Percentiles rank a stretch among this genome's conserved stretches.
These are phyloP conservation scores for Teunomyces gatunensis DNA, from an alignment of 805 yeast genomes.

Conservation along the genomic window DNA sequence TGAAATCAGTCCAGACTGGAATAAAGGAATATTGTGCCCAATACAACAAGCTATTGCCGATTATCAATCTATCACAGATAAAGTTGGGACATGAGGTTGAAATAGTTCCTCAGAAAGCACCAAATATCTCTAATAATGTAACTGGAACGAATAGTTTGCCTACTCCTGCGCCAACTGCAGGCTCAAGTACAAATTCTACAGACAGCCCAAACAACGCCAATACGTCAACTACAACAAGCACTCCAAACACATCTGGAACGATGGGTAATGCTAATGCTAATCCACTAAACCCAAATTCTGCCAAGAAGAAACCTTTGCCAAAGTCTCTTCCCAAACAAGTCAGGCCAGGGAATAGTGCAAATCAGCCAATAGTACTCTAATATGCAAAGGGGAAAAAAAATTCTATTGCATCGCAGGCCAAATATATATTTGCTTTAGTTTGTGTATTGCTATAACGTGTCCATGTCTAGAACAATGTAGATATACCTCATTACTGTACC, in stretches of 20 bases:
- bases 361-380: slow-evolving; percentile 5
- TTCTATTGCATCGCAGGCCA: neutral
- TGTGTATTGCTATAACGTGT: neutral
- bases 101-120: slow-evolving; percentile 26
- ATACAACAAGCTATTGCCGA: slow-evolving; percentile 47
- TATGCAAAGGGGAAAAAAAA: neutral
- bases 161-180: slow-evolving; percentile 5
- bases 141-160: neutral
- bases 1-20: slow-evolving; percentile 35
- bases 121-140: neutral
- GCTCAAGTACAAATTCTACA: neutral
- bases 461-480: neutral
- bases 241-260: neutral
- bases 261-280: neutral
- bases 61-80: slow-evolving; percentile 49
- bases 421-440: neutral
- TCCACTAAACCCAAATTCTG: neutral
- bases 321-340: neutral
- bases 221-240: neutral
- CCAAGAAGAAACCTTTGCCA: slow-evolving; percentile 1
- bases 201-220: neutral
- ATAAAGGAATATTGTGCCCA: slow-evolving; percentile 43
- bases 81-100: slow-evolving; percentile 52
- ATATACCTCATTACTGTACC: neutral
- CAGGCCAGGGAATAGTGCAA: slow-evolving; percentile 3